Base-by-base conservation (phyloP, 176 grass and related monocot genomes). In the Tuctoria greenei region DNA sequence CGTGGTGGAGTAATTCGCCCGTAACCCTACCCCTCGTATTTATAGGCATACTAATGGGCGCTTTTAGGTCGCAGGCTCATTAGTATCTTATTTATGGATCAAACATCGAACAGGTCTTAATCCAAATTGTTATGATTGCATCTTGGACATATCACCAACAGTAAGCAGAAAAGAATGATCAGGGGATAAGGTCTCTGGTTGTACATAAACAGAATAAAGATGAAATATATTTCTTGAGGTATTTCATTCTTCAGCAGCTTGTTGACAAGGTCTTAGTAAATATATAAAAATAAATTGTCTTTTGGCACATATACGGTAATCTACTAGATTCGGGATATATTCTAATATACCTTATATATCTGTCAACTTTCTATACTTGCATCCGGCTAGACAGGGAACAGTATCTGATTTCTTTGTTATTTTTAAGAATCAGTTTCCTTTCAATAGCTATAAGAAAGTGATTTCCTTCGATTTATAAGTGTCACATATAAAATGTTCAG, bases 201-300 rank as follows among this genome's bases (percentile, higher is more conserved):
- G 83, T 74, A 60, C 38, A 85, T 67, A 73, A 60, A 67, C 46
- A n/a, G 77, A 7, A 37, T 42, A 20, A 62, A 40, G 16, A 55
- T 38, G 67, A 14, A 66, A 66, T 79, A 72, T 85, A 73, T 66
- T 23, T 50, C 28, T 85, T 67, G 60, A 73, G 59, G 10, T 44
- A 74, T 85, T 79, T 60, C 61, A 85, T 59, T 85, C 40, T 51
- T 60, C 61, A 79, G 39, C 27, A 73, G 3, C 36, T 56, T 84
- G 38, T 79, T 13, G 27, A 38, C 40, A 72, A 59, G 71, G 41
- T 24, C 9, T 59, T 73, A 28, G 13, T 44, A 13, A 24, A 20
- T 10, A 21, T 52, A 38, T 10, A 8, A n/a, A n/a, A 34, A 27
- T 14, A 21, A 12, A 8, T 41, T 69, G 24, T 43, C 28, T 70